Evolutionary conservation across 2,329 filamentous ascomycete species (phyloP).

Genomic region (Akanthomyces uredinophilus): DNA sequence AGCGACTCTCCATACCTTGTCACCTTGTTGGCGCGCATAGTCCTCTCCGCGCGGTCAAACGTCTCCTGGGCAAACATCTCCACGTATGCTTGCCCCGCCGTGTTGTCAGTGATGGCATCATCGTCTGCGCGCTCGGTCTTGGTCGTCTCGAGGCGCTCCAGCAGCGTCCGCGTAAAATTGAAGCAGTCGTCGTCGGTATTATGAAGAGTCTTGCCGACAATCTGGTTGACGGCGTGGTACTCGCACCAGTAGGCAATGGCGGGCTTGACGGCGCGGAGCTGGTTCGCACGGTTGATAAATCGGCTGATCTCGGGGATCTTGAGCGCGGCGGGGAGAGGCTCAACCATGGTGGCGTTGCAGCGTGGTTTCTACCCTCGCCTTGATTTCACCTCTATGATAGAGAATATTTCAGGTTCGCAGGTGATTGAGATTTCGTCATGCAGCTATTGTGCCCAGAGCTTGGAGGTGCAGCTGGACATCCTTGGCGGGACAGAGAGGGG

Average conservation of each 20-base stretch:
- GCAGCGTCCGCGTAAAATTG: slow-evolving; percentile 73
- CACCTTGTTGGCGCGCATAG: slow-evolving; percentile 76
- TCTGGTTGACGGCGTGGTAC: slow-evolving; percentile 90
- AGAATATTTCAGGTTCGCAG: not conserved
- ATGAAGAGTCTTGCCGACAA: slow-evolving; percentile 76
- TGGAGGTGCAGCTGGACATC: not conserved
- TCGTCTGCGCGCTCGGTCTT: slow-evolving; percentile 64
- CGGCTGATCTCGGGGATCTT: slow-evolving; percentile 77
- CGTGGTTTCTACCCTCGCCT: not conserved
- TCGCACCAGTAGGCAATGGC: slow-evolving; percentile 94
- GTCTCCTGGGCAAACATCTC: slow-evolving; percentile 91
- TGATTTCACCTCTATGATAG: too few species aligned
- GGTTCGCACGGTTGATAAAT: slow-evolving; percentile 76
- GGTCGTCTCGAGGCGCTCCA: slow-evolving; percentile 77
- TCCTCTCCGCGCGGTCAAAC: slow-evolving; percentile 76
- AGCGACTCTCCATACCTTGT: slow-evolving; percentile 52
- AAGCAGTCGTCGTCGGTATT: slow-evolving; percentile 71
- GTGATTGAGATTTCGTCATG: not conserved
- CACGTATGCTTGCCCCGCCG: slow-evolving; percentile 83
- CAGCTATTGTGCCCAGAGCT: not conserved
- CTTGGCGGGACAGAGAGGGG: slow-evolving; percentile 12
- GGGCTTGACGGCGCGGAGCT: slow-evolving; percentile 80
- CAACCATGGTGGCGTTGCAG: slow-evolving; percentile 54
- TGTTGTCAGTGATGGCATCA: slow-evolving; percentile 79
- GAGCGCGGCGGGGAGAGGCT: slow-evolving; percentile 43